These are phyloP conservation scores for Macaranga tanarius DNA, from an alignment of 441 rosid species.

Conservation along the genomic window DNA sequence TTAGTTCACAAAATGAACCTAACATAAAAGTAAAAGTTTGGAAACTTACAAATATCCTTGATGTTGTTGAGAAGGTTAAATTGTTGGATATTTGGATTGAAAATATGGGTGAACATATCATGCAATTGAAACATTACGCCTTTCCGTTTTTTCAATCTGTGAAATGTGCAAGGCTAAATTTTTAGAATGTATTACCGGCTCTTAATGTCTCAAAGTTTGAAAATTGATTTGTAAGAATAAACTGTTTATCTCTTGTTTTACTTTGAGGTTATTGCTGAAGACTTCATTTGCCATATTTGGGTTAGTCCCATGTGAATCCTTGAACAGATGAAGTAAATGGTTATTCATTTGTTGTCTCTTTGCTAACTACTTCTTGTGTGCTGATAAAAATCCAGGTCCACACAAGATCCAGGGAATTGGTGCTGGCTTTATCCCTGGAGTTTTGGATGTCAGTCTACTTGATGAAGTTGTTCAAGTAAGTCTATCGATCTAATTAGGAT, in stretches of 20 bases:
- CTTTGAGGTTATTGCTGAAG: not conserved
- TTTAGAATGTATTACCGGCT: not conserved
- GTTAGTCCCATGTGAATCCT: not conserved
- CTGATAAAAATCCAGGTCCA: constrained; percentile 37
- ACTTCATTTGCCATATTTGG: constrained; percentile 3
- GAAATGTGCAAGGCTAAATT: not conserved
- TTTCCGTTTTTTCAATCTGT: not conserved
- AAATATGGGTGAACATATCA: not conserved
- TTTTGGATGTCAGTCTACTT: constrained; percentile 46
- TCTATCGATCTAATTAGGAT: constrained; percentile 2
- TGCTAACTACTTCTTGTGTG: not conserved
- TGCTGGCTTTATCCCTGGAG: constrained; percentile 64
- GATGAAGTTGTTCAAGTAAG: constrained; percentile 62
- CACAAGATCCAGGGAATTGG: constrained; percentile 73
- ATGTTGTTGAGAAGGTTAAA: not conserved
- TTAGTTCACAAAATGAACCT: not conserved
- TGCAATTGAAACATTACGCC: not conserved
- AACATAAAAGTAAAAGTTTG: not conserved
- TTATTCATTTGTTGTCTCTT: not conserved
- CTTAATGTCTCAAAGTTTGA: not conserved
- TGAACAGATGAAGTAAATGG: constrained; percentile 11
- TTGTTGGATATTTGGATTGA: not conserved
- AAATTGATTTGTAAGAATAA: not conserved
- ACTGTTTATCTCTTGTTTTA: not conserved
- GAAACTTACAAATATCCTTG: not conserved